Percentiles rank a stretch among this genome's conserved stretches.
Evolutionary conservation across 768 basidiomycete genomes (phyloP).

Genomic region (Leccinum pellstonianum): DNA sequence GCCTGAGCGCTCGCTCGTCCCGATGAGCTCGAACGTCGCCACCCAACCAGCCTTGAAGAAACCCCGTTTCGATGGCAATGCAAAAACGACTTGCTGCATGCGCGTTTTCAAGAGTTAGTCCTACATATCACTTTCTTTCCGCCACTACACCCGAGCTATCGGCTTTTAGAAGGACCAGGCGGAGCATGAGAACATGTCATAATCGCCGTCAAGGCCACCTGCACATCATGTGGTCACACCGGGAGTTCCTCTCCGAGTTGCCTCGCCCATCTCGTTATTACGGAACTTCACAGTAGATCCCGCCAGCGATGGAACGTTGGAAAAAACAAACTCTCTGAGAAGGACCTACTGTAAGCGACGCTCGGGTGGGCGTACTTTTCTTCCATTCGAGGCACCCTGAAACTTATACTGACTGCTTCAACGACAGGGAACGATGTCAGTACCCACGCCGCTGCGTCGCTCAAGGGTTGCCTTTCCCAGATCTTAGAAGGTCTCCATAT

Average conservation of each 20-base stretch:
- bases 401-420: background rate
- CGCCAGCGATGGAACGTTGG: background rate
- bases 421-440: background rate
- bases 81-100: background rate
- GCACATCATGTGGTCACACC: background rate
- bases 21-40: background rate
- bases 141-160: background rate
- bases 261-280: background rate
- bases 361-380: background rate
- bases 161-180: background rate
- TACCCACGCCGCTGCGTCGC: background rate
- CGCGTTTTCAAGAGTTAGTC: background rate
- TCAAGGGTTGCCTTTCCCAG: background rate
- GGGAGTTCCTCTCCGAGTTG: background rate
- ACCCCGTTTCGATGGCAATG: background rate
- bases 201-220: background rate
- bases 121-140: background rate
- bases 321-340: background rate
- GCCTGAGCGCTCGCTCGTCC: background rate
- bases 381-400: background rate
- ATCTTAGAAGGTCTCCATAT: background rate
- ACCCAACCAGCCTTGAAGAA: background rate
- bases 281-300: background rate
- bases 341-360: background rate
- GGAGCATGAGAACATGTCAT: slow-evolving; percentile 5